Evolutionary conservation across 2,329 filamentous ascomycete species (phyloP), one percentile per base, ranked within the genome.

Genomic region (Fusarium drepaniforme): DNA sequence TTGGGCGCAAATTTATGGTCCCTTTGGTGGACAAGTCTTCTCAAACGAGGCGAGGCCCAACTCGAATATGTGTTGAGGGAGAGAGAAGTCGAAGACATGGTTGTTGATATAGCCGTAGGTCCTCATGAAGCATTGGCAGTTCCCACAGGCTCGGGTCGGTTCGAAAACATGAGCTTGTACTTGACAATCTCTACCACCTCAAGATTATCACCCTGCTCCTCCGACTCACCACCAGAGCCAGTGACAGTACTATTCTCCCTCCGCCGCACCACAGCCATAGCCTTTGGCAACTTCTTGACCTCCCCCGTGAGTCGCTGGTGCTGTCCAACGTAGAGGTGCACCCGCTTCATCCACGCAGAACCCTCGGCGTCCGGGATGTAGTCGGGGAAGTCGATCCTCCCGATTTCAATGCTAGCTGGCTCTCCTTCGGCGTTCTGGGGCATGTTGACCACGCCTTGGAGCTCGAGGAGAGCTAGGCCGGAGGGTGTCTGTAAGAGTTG

Each of bases 281-380:
- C 92, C 79, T 90, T 93, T 8, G 90, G 89, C 60, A 98, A 84
- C 84, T 95, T 97, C 87, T 95, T 97, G 59, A 97, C 92, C 83
- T 98, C 95, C 5, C 97, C 97, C 1, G 92, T 94, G 80, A 98
- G 89, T 70, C 96, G 90, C 85, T 98, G 97, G 81, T 98, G 93
- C 80, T 93, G 90, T 8, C 96, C 97, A 6, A 98, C 90, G 81
- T 96, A 98, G 59, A 98, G 85, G 80, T 97, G 94, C 33, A 96
- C 95, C 40, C 91, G 89, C 84, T 95, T 97, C 94, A 96, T 97
- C 96, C 96, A 98, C 12, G 89, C 89, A 0, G 90, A 92, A 77
- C 90, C 82, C 59, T 79, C 79, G 15, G 78, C 77, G 30, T 77
- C 82, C 15, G 80, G 78, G 11, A 90, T 86, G 81, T 96, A 94